Evolutionary conservation across 805 yeast species (phyloP), one percentile per base, ranked within the genome.

Genomic region (Sugiyamaella boreocaroliniensis): DNA sequence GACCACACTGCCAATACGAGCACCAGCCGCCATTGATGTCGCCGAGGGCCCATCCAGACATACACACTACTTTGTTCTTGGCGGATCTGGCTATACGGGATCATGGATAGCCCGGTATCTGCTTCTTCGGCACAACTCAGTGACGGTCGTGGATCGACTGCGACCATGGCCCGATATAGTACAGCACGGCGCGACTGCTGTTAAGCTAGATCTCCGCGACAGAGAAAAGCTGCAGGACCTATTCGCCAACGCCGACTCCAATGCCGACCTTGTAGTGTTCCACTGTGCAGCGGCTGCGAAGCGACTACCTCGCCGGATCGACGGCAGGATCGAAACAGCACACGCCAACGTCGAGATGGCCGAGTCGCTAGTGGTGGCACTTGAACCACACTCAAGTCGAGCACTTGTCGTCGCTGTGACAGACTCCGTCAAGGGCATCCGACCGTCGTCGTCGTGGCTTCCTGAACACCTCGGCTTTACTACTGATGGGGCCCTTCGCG

Each of bases 71-170:
- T 48, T 65, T 12, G 48, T 64, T n/a, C 55, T 59, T 7, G 67
- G 68, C 1, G 69, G 67, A 18, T 52, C 60, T n/a, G 68, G 68
- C 9, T 64, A 63, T 46, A 34, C 55, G 22, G 69, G 69, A 7
- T 60, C 68, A 2, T 65, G 69, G 69, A 54, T 65, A 12, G 63
- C 58, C 26, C 58, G 69, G 9, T 65, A 61, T 43, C 56, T 65
- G 29, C 43, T 62, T 15, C 57, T 62, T 9, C 60, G 69, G 2
- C 59, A 59, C 7, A 66, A 64, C 16, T 42, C 26, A 12, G 60
- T 64, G n/a, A 44, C 49, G 22, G 29, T 63, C 2, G 34, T 64
- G 2, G 68, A 64, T 49, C 32, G 40, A 11, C 15, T 15, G 5
- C 55, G 49, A 9, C 64, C 64, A 7, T 64, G 67, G 4, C 22